Base-by-base conservation (phyloP, 2,329 filamentous ascomycete genomes). In the Hypomyces rosellus region DNA sequence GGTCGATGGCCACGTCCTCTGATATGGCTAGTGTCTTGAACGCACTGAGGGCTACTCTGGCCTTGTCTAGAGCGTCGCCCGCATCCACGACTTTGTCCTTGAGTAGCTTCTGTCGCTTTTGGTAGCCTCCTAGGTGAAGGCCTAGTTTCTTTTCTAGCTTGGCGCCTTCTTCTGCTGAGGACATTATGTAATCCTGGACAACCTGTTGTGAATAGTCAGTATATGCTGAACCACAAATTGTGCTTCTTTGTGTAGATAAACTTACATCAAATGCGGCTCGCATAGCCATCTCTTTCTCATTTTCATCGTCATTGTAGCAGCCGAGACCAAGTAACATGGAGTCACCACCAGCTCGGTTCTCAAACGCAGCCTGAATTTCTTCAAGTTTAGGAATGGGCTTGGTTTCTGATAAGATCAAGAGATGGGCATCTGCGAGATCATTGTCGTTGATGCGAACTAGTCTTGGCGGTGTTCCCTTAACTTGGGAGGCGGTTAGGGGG, bases 61-160 rank as follows among this genome's bases (percentile, higher is more conserved):
- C 86, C 70, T 88, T 87, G 51, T 85, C 81, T 13, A 96, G 75
- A 2, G 86, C 86, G 16, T 83, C 80, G 22, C 83, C 81, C 1
- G 89, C 88, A 57, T 90, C 87, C 15, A 71, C 69, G 55, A 95
- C 88, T 72, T 96, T 97, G 53, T 84, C 79, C 18, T 83, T 81
- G 22, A 99, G 77, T 59, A 82, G 84, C 67, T 90, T 90, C 34
- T 89, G 84, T 33, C 93, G 86, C 59, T 90, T 84, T 65, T 91
- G 85, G 70, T 99, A 99, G 13, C 93, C 93, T 20, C 91, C 91
- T 2, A 95, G 82, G 61, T 93, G 85, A 48, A 95, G 76, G 0
- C 78, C 76, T n/a, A 99, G 80, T 69, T 93, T 96, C 79, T 96
- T 96, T 70, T 97, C 91, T 1, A 95, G 74, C 68, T 92, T 95